These are phyloP conservation scores for Mortierella sp. DNA, from an alignment of 371 early-diverging fungal genomes.

Conservation along the genomic window DNA sequence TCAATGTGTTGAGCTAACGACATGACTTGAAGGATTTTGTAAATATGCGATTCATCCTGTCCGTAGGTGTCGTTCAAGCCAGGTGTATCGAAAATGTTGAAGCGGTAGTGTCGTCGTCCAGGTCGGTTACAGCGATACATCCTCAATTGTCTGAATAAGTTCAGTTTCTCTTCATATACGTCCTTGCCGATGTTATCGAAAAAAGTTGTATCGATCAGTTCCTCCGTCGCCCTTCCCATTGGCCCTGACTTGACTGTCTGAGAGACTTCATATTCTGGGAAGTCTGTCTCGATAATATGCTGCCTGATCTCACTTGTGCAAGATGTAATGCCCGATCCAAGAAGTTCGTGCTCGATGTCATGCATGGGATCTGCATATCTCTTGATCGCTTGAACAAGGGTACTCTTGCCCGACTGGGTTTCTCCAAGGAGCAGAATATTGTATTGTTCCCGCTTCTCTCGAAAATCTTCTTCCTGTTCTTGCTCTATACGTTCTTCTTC, in stretches of 20 bases:
- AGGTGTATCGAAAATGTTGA: conserved; percentile 22
- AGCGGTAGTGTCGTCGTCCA: neutral
- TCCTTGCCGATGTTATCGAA: conserved; percentile 4
- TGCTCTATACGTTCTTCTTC: neutral
- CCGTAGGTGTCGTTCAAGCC: conserved; percentile 8
- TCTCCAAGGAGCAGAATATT: conserved; percentile 14
- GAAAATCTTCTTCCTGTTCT: neutral
- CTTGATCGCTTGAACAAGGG: conserved; percentile 12
- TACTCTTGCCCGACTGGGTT: conserved; percentile 19
- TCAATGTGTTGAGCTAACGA: neutral
- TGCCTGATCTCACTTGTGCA: conserved; percentile 6
- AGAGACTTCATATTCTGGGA: conserved; percentile 5
- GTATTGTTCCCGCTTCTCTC: conserved; percentile 3
- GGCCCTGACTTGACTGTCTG: neutral
- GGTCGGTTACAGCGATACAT: neutral
- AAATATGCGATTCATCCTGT: conserved; percentile 3
- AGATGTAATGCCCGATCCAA: conserved; percentile 14
- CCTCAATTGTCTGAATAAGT: neutral
- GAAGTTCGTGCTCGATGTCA: neutral
- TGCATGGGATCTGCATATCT: conserved; percentile 3
- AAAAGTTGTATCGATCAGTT: neutral
- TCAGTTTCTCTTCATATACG: neutral
- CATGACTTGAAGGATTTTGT: neutral
- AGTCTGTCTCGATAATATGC: conserved; percentile 5
- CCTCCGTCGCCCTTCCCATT: neutral